Base-by-base conservation (phyloP, 2,329 filamentous ascomycete species). In the Talaromyces sp. region DNA sequence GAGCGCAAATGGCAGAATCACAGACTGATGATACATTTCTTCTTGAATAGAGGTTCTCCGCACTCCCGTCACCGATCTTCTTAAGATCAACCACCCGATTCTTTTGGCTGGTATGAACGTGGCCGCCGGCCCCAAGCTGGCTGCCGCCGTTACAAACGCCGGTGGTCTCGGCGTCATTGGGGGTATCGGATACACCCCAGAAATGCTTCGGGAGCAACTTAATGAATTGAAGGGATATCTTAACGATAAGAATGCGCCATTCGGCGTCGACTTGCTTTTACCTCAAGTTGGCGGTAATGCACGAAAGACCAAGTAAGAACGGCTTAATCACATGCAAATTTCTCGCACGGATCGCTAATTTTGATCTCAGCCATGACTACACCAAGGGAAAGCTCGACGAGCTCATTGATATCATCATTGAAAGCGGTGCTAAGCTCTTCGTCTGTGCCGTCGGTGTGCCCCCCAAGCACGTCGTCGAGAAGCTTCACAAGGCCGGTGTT, bases 91-190 rank as follows among this genome's bases (percentile, higher is more conserved):
- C 78, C 95, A 99, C 81, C 95, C 95, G 64, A 83, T 99, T 75
- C 83, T 99, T 73, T 88, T 99, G 66, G 95, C 95, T 71, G 95
- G 95, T 77, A 99, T 99, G 95, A 98, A 99, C 84, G 95, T 98
- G 67, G 95, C 95, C 63, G 95, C 95, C 64, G 95, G 95, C 58
- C 95, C 95, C 62, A 96, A 92, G 84, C 88, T 99, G 73, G 95
- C 95, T 60, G 95, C 95, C 37, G 95, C 95, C 46, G 95, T 99
- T 71, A 96, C 93, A 70, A 97, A 99, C 79, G 95, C 95, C 59
- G 95, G 95, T 69, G 95, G 95, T 73, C 84, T 99, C 66, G 95
- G 95, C 80, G 95, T 99, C 72, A 93, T 99, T 71, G 95, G 95
- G 69, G 95, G 95, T 76, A 89, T 81, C 56, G 79, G 92, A 68